Evolutionary conservation across 2,329 filamentous ascomycete genomes (phyloP), one percentile per base, ranked within the genome.

Genomic region (Graphilbum ipis-grandicollis): DNA sequence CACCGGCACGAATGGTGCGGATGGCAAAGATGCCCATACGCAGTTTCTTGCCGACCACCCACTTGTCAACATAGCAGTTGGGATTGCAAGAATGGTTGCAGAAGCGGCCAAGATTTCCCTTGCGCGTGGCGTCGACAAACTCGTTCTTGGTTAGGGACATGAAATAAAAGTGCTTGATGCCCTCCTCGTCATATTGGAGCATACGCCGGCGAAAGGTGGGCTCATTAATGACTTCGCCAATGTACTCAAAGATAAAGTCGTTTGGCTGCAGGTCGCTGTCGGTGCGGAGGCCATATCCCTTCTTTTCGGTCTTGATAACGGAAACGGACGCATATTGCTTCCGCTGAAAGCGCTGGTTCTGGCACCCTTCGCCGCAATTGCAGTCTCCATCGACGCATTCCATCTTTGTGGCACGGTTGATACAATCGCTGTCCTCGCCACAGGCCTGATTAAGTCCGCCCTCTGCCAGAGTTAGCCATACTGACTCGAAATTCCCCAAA

Each of bases 11-110:
- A 52, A 98, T 79, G 50, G 71, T 66, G 45, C 86, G 82, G 58
- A 82, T 72, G 48, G 86, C 83, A 62, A 98, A 98, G 48, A 98
- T 96, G 49, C 90, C 90, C 90, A 98, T 98, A 49, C 90, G 86
- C 53, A 96, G 65, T 62, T 94, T 96, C 50, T 92, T 83, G 15
- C 85, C 86, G 25, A 98, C 85, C 41, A 96, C 86, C 90, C 90
- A 98, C 62, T 98, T 98, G 66, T 98, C 90, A 44, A 98, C 88
- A 57, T 93, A 96, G 59, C 86, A 96, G 53, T 98, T 98, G 15
- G 90, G 90, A 55, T 90, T 93, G 68, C 90, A 98, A 9, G 90
- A 96, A 56, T 98, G 90, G 52, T 98, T 98, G 70, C 90, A 98
- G 53, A 98, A 98, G 22, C 90, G 78, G 36, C 86, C 90, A 6